Base-by-base conservation (phyloP, 164 flowering plant genomes). In the Macadamia tetraphylla region DNA sequence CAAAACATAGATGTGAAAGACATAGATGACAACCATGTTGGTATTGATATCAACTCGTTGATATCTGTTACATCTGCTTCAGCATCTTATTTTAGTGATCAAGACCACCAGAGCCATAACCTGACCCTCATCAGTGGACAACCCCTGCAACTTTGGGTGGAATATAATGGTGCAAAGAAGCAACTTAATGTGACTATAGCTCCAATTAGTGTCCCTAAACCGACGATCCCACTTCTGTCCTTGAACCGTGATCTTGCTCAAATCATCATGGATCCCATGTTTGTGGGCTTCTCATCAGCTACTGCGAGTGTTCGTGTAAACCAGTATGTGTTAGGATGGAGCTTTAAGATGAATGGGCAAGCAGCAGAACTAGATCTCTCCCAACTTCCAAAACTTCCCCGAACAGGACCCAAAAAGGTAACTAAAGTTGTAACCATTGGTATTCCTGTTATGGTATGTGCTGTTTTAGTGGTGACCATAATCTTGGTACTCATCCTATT, bases 331-430 rank as follows among this genome's bases (percentile, higher is more conserved):
- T 42, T 71, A 60, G 74, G 69, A 29, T 71, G 74, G 74, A 71
- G 74, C 57, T 71, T 71, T 42, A 35, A 49, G 64, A 71, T 65
- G 31, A 64, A 71, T 31, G 73, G 73, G 7, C 29, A 0, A 46
- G 70, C 74, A 60, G 61, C 66, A 57, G 65, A 58, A 6, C 73
- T 81, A 15, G 71, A 40, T n/a, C 32, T 78, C 53, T 74, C 81
- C 12, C 63, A 61, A 13, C 81, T 81, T 53, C 84, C 84, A 0
- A 58, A 70, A 13, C 73, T 78, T 17, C 84, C 84, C 6, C 56
- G 75, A 13, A 32, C 43, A 1, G 73, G 67, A 32, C 67, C 55
- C 1, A 72, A 73, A 35, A 6, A 42, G 43, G 55, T 11, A 46
- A 64, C 73, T 1, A 65, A 11, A 32, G 2, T 65, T 31, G n/a